These are phyloP conservation scores for Cystobasidium tubakii DNA, from an alignment of 768 basidiomycete genomes.

Conservation along the genomic window DNA sequence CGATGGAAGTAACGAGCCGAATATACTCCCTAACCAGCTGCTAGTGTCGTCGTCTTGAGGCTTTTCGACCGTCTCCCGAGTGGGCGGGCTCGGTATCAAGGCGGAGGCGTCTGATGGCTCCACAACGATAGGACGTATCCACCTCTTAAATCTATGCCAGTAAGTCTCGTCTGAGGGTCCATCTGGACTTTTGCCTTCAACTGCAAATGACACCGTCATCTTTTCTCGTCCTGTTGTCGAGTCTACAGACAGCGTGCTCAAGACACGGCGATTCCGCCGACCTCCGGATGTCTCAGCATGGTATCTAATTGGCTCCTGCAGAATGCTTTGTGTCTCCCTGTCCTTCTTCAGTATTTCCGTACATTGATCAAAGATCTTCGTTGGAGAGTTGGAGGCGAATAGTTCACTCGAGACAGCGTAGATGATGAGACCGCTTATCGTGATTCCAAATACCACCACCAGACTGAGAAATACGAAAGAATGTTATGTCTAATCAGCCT, in stretches of 20 bases:
- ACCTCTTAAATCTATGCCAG: slow-evolving; percentile 33
- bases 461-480: neutral
- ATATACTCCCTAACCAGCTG: slow-evolving; percentile 31
- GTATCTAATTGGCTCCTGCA: slow-evolving; percentile 27
- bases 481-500: neutral
- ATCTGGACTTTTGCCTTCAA: slow-evolving; percentile 15
- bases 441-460: slow-evolving; percentile 30
- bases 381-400: slow-evolving; percentile 34
- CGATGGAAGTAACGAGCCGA: slow-evolving; percentile 23
- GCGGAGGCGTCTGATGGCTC: slow-evolving; percentile 28
- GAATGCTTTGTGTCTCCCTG: slow-evolving; percentile 24
- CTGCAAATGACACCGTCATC: slow-evolving; percentile 29
- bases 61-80: neutral
- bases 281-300: slow-evolving; percentile 29
- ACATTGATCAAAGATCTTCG: slow-evolving; percentile 24
- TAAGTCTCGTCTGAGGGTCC: slow-evolving; percentile 32
- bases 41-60: neutral
- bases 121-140: slow-evolving; percentile 35
- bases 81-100: neutral
- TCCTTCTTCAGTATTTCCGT: slow-evolving; percentile 27
- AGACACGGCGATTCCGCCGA: slow-evolving; percentile 22
- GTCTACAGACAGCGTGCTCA: neutral
- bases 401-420: slow-evolving; percentile 35
- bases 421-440: slow-evolving; percentile 25
- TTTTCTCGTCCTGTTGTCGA: slow-evolving; percentile 22